Evolutionary conservation across 2,329 filamentous ascomycete species (phyloP), one percentile per base, ranked within the genome.

Genomic region (Amauroascus verrucosus): DNA sequence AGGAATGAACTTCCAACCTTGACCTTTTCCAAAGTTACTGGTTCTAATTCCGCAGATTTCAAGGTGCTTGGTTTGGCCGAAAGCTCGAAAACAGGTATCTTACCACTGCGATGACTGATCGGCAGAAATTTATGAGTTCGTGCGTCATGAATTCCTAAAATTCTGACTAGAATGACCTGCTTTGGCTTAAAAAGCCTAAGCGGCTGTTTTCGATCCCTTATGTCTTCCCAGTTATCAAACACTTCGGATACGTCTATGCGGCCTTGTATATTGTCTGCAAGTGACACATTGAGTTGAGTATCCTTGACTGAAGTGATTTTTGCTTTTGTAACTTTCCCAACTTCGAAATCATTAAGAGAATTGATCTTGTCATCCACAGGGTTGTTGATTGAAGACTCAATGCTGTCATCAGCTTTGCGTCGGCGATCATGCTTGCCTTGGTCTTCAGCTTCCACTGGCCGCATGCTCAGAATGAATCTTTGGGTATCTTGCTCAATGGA

Each of bases 101-200:
- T 90, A 53, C 82, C 83, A 46, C 83, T 82, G 51, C 89, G 81
- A 70, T 97, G 91, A 35, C 86, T 86, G 62, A 98, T 87, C 1
- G 93, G 90, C 40, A 98, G 76, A 72, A 95, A 98, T 44, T 85
- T 83, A 69, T 96, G 88, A 62, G 88, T 94, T 60, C 85, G 84
- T 48, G 89, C 86, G 70, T 96, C 89, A 65, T 97, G 91, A 30
- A 94, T 78, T 58, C 90, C 91, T 33, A 97, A 75, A 35, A 96
- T 79, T 63, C 83, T 85, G 37, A 90, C 89, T 13, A 79, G 73
- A 28, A 96, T 70, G 44, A 82, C 72, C 54, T 91, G 81, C 60
- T 86, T 85, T 48, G 77, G 74, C 57, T 81, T 78, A 71, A 95
- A 94, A 57, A 79, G 78, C 53, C 76, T 75, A n/a, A 97, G 75